A percentile compares a stretch with the other conserved stretches of the same genome.
phyloP scores from a whole-genome alignment of 495 filamentous ascomycete species.

The Lineolata rhizophorae region DNA sequence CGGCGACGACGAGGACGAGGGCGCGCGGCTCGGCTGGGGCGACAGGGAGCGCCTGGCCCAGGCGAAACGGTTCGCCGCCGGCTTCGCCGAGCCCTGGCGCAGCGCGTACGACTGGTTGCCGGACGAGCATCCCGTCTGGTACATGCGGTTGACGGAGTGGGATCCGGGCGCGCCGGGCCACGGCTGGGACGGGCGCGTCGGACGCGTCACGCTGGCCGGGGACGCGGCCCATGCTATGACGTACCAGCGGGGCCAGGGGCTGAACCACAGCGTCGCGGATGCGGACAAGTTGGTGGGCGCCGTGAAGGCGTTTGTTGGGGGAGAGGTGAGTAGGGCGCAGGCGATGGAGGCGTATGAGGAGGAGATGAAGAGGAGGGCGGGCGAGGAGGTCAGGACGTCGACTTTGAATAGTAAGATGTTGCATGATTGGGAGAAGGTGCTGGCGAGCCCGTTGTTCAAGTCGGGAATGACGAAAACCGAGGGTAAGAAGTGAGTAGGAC shows the following conservation, averaged over 20 bases:
- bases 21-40: constrained; percentile 7
- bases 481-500: too few relatives aligned
- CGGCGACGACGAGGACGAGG: constrained; percentile 7
- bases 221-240: constrained; percentile 31
- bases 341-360: constrained; percentile 15
- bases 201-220: constrained; percentile 24
- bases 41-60: constrained; percentile 8
- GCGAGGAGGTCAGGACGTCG: constrained; percentile 12
- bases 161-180: constrained; percentile 9
- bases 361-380: constrained; percentile 16
- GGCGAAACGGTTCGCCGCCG: constrained; percentile 7
- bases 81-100: constrained; percentile 11
- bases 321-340: constrained; percentile 11
- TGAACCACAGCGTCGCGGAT: constrained; percentile 27
- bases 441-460: constrained; percentile 8
- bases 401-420: constrained; percentile 16
- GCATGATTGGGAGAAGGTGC: constrained; percentile 19
- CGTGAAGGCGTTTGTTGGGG: too few relatives aligned
- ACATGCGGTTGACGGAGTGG: constrained; percentile 9
- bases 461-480: constrained; percentile 4
- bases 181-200: constrained; percentile 21
- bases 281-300: constrained; percentile 14
- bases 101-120: constrained; percentile 8
- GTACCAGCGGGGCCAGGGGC: constrained; percentile 27
- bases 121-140: constrained; percentile 8